These are phyloP conservation scores for Leccinum ochraceum DNA, from an alignment of 768 basidiomycete species.

Conservation along the genomic window DNA sequence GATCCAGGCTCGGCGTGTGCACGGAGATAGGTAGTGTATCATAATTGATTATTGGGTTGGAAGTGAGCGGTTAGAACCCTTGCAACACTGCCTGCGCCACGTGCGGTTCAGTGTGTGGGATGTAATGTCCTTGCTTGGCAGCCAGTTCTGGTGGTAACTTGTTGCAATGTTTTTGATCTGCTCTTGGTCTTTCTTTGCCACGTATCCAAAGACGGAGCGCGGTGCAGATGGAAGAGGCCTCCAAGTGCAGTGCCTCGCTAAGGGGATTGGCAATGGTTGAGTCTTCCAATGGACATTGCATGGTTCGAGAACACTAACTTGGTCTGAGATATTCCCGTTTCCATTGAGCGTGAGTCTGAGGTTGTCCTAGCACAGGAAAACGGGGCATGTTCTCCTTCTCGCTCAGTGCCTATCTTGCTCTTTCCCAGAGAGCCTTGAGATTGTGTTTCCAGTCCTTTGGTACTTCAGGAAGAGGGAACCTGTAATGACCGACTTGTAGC, in stretches of 20 bases:
- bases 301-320: slow-evolving; percentile 48
- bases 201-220: slow-evolving; percentile 89
- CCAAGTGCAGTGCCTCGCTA: slow-evolving; percentile 85
- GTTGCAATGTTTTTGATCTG: slow-evolving; percentile 66
- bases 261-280: slow-evolving; percentile 3
- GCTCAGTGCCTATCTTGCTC: slow-evolving; percentile 36
- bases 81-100: slow-evolving; percentile 83
- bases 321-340: slow-evolving; percentile 62
- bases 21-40: slow-evolving; percentile 81
- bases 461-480: slow-evolving; percentile 83
- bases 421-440: slow-evolving; percentile 71
- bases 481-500: slow-evolving; percentile 33
- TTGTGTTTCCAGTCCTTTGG: slow-evolving; percentile 85
- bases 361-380: slow-evolving; percentile 23
- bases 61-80: slow-evolving; percentile 88
- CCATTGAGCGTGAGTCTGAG: slow-evolving; percentile 50
- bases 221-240: slow-evolving; percentile 74
- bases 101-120: slow-evolving; percentile 70
- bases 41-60: slow-evolving; percentile 81
- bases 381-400: slow-evolving; percentile 48
- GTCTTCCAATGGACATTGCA: not conserved
- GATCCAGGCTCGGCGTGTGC: slow-evolving; percentile 60
- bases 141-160: slow-evolving; percentile 16
- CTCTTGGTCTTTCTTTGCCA: slow-evolving; percentile 90
- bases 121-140: slow-evolving; percentile 34